Conservation (phyloP, 108 stramenopile species). For the Pelagomonas calceolata region DNA sequence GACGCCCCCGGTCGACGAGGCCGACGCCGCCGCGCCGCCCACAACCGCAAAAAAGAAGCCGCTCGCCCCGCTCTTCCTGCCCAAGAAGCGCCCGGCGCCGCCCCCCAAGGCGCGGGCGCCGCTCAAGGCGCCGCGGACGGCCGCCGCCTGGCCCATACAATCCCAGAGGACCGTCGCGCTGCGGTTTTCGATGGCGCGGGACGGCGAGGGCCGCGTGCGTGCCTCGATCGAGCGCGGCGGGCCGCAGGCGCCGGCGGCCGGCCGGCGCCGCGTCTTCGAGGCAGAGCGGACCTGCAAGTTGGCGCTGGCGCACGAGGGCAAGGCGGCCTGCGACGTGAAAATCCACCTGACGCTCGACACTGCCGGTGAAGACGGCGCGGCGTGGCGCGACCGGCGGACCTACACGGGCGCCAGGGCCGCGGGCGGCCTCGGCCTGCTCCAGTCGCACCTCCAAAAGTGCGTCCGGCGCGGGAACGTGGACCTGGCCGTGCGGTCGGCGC, state of each 20-base stretch:
- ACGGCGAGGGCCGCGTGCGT: background rate
- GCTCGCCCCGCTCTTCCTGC: background rate
- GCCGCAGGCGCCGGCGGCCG: background rate
- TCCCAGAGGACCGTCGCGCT: background rate
- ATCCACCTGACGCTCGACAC: background rate
- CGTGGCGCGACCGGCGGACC: background rate
- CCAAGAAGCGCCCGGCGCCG: background rate
- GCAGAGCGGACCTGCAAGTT: background rate
- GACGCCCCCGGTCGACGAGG: too few relatives aligned
- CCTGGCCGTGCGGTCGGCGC: background rate
- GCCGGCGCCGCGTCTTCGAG: background rate
- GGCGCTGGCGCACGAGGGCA: background rate
- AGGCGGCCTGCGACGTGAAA: background rate
- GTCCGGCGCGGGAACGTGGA: background rate
- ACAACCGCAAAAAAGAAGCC: background rate
- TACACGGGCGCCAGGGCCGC: background rate
- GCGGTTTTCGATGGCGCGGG: background rate
- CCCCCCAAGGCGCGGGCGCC: too few relatives aligned
- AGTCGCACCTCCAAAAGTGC: background rate
- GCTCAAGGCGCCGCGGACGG: too few relatives aligned
- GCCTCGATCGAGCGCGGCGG: background rate
- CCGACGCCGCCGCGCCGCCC: background rate
- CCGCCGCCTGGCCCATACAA: too few relatives aligned
- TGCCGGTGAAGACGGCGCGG: background rate
- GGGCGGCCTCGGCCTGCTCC: background rate